These are phyloP conservation scores for Magnolia changhungtana DNA, from an alignment of 164 flowering plant species.

Conservation along the genomic window DNA sequence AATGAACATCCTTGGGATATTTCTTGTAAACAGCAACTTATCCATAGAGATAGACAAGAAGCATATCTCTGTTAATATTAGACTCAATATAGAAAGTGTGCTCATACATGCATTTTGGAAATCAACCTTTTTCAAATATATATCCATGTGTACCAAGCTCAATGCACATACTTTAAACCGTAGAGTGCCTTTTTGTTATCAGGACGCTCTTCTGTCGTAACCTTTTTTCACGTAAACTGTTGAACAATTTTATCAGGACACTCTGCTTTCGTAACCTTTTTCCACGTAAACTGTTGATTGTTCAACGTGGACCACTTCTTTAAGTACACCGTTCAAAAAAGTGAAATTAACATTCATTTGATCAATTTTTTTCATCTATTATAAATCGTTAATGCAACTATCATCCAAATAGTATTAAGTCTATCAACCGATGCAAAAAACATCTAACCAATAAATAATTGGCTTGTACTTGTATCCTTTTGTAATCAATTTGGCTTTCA, in stretches of 20 bases:
- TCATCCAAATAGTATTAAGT: not conserved
- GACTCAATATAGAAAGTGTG: not conserved
- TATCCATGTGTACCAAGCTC: conserved; percentile 3
- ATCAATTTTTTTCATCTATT: not conserved
- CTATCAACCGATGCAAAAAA: not conserved
- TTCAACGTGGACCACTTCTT: not conserved
- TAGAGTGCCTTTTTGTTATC: not conserved
- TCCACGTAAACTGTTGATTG: not conserved
- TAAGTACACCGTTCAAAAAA: not conserved
- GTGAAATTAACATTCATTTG: not conserved
- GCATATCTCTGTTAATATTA: not conserved
- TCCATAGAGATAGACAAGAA: conserved; percentile 2
- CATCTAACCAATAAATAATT: not conserved
- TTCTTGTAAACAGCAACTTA: conserved; percentile 1
- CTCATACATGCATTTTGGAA: not conserved
- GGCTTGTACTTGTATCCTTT: not conserved
- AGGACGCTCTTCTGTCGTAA: conserved; percentile 1
- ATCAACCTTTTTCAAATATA: not conserved
- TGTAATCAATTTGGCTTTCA: not conserved
- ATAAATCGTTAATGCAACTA: not conserved
- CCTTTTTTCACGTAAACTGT: not conserved
- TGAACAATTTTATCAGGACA: not conserved
- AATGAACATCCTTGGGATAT: not conserved
- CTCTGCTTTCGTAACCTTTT: conserved; percentile 10
- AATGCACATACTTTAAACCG: conserved; percentile 7